Evolutionary conservation across 148 eudicot genomes (phyloP), one percentile per base, ranked within the genome.

Genomic region (Persicaria maculosa): DNA sequence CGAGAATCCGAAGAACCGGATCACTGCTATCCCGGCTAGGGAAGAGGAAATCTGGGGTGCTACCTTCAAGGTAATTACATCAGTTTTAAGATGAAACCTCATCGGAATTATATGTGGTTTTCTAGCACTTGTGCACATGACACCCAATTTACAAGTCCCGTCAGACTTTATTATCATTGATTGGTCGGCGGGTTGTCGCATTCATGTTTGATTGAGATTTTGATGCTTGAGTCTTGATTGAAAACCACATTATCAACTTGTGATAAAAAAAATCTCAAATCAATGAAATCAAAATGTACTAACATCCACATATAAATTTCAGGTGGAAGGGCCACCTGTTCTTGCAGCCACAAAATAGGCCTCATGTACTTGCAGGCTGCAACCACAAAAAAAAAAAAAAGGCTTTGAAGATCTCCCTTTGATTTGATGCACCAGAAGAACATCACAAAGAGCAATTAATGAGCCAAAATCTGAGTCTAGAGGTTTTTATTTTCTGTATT

Each of bases 21-120:
- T 54, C 16, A 54, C 58, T 16, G 58, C 58, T 54, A 54, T 54
- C 7, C 58, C 58, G 22, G 58, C 58, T n/a, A 54, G n/a, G 16
- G 22, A 54, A n/a, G 58, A 54, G 20, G 58, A 54, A 54, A 54
- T 54, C 7, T 54, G 58, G 58, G 58, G 58, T 54, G 58, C 58
- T 54, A 54, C 58, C 58, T 54, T 54, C 58, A 54, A 54, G 58
- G 58, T 54, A 54, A 54, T 16, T 54, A 0, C 8, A 31, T 31
- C 40, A 31, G 2, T 54, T 54, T 15, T 15, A 54, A 15, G 58
- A 19, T 54, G 40, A 31, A 31, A 31, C 40, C 40, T 31, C 40
- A 31, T 31, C 3, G 2, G 1, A 3, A 31, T 1, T 31, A 31
- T 1, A 31, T 31, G 40, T 31, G 3, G 3, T 31, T 31, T 31